Base-by-base conservation (phyloP, 2,329 filamentous ascomycete genomes). In the Penicillium sp. region DNA sequence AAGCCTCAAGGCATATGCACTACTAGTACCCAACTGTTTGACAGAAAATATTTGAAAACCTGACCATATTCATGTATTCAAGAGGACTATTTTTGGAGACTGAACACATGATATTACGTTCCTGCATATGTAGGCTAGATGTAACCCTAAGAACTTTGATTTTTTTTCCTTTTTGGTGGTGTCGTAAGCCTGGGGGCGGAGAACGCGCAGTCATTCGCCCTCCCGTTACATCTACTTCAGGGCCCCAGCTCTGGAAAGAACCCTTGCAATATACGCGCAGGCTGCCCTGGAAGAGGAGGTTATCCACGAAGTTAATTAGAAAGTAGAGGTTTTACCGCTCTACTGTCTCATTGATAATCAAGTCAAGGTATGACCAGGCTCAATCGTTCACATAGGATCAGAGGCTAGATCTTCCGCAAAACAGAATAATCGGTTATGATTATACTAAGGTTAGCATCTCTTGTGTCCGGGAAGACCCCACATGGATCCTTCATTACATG, bases 71-170 rank as follows among this genome's bases (percentile, higher is more conserved):
- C 6, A 33, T 33, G 28, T 12, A 33, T 33, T 33, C 28, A 33
- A 33, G 28, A 33, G 28, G n/a, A n/a, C n/a, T 33, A 12, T 6
- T 6, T 33, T 33, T 33, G 28, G 28, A 33, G 6, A 33, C 6
- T 33, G 28, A 33, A 33, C 6, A 33, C 6, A 33, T 33, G 28
- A 12, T 33, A 33, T 33, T 12, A 33, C 12, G 28, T 33, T 6
- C 28, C 28, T 33, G 28, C 28, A 33, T 33, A 64, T 46, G 48
- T 43, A 43, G 40, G 6, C 40, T 43, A 43, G n/a, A n/a, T n/a
- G n/a, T n/a, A n/a, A n/a, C n/a, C n/a, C n/a, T 16, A n/a, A 43
- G 20, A 43, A 21, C 40, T 43, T 43, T 43, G 16, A 16, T 43
- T n/a, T n/a, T 43, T 43, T n/a, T 7, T n/a, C n/a, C 16, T n/a